These are phyloP conservation scores for Penicillium herquei DNA, from an alignment of 495 filamentous ascomycete genomes.

Conservation along the genomic window DNA sequence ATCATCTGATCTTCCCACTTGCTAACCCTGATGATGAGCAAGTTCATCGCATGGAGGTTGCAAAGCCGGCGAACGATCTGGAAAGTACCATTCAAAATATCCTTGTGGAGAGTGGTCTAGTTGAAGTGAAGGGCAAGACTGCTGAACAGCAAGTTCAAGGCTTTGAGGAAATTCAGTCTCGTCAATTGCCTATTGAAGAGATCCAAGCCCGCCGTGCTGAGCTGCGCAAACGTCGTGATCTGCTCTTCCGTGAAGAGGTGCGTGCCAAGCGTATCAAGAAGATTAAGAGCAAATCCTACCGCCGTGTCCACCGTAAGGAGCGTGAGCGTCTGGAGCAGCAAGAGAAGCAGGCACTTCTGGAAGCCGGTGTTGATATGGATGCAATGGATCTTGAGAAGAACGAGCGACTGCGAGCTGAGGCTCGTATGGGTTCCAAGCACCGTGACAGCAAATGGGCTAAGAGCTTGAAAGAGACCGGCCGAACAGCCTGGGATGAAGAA, in stretches of 20 bases:
- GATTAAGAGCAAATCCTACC: slow-evolving; percentile 94
- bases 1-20: slow-evolving; percentile 89
- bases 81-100: slow-evolving; percentile 83
- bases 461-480: slow-evolving; percentile 72
- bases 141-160: slow-evolving; percentile 64
- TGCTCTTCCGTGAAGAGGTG: slow-evolving; percentile 87
- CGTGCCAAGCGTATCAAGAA: slow-evolving; percentile 93
- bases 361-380: slow-evolving; percentile 64
- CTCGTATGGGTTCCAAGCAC: slow-evolving; percentile 86
- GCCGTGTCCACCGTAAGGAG: slow-evolving; percentile 87
- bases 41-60: slow-evolving; percentile 43
- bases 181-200: slow-evolving; percentile 65
- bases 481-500: slow-evolving; percentile 80
- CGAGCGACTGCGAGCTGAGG: slow-evolving; percentile 78
- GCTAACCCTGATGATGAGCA: slow-evolving; percentile 62
- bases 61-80: slow-evolving; percentile 69
- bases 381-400: slow-evolving; percentile 78
- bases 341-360: slow-evolving; percentile 65
- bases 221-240: slow-evolving; percentile 74
- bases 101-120: slow-evolving; percentile 82
- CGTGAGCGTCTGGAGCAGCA: slow-evolving; percentile 67
- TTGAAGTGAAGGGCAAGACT: slow-evolving; percentile 53
- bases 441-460: slow-evolving; percentile 95
- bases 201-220: slow-evolving; percentile 71
- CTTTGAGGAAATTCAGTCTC: slow-evolving; percentile 68